Base-by-base conservation (phyloP, 495 filamentous ascomycete species). In the Melanomma pulvis-pyrius region DNA sequence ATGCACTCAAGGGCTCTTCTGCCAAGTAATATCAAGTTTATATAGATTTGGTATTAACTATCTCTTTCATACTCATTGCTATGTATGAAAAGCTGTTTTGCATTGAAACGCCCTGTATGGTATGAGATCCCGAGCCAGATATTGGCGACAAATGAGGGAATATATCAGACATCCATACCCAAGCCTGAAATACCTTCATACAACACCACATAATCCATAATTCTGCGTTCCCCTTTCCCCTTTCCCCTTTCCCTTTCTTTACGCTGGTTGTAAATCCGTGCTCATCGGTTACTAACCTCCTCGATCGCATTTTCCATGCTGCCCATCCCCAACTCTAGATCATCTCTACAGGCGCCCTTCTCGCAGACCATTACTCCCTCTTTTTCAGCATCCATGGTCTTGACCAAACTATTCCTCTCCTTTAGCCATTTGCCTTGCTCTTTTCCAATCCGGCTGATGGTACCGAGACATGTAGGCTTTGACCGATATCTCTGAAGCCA, bases 311-410 rank as follows among this genome's bases (percentile, higher is more conserved):
- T 62, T 26, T 58, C 61, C 69, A 74, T 15, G 26, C 72, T 67
- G 25, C 25, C 59, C 59, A 74, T 63, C 24, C 60, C 66, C 39
- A 70, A 32, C 19, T 63, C 66, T 17, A 76, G 39, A 39, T 63
- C 74, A 32, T 75, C 75, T 53, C 62, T 73, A 58, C 78, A 80
- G 13, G 53, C 64, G 0, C 75, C 74, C 0, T 59, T 68, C 56
- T 80, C 78, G 63, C 78, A 80, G 4, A 80, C 53, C 73, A 77
- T 71, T 6, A 79, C 75, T 24, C 73, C 71, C 60, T 74, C 61
- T 57, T 65, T 74, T 32, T 53, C 52, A 26, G 52, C 65, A 65
- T 77, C 71, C 59, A 79, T 63, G 46, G 54, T 63, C 59, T 59
- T 68, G n/a, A 79, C 50, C 52, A 80, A 58, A 39, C 59, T 44